Conservation (phyloP, 2,329 filamentous ascomycete species). For the Stemphylium lycopersici region DNA sequence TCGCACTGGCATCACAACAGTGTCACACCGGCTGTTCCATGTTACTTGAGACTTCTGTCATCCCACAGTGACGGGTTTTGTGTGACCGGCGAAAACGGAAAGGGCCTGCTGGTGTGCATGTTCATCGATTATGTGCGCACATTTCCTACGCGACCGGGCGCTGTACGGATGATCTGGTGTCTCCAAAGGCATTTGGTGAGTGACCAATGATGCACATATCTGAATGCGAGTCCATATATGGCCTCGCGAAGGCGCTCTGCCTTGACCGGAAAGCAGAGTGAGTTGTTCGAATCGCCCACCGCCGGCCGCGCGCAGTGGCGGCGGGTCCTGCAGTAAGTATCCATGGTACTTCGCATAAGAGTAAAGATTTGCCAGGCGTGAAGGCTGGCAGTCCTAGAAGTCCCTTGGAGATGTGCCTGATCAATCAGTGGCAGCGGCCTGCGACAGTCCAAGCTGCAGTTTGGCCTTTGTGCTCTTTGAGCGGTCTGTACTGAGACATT, state of each 20-base stretch:
- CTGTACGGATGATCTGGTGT: constrained; percentile 21
- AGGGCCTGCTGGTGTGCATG: constrained; percentile 11
- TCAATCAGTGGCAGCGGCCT: constrained; percentile 21
- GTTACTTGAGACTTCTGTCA: constrained; percentile 18
- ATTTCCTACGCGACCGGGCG: constrained; percentile 13
- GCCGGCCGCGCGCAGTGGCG: constrained; percentile 33
- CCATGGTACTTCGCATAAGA: constrained; percentile 16
- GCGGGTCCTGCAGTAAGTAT: constrained; percentile 17
- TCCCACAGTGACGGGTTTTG: constrained; percentile 26
- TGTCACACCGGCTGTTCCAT: constrained; percentile 2
- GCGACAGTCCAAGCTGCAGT: constrained; percentile 27
- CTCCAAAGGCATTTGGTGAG: constrained; percentile 12
- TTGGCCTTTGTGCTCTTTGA: constrained; percentile 24
- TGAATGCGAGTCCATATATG: constrained; percentile 1
- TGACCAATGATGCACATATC: constrained; percentile 9
- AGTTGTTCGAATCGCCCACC: constrained; percentile 41
- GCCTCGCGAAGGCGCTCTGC: constrained; percentile 9
- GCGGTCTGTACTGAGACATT: constrained; percentile 41
- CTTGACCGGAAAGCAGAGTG: constrained; percentile 27
- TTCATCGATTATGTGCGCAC: constrained; percentile 9
- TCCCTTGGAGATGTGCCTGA: not conserved
- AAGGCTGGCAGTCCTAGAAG: constrained; percentile 23
- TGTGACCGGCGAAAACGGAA: constrained; percentile 33
- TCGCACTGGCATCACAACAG: constrained; percentile 1
- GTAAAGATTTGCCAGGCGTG: constrained; percentile 13